Conservation (phyloP, 176 grass and related monocot genomes). For the Luzula sylvatica region DNA sequence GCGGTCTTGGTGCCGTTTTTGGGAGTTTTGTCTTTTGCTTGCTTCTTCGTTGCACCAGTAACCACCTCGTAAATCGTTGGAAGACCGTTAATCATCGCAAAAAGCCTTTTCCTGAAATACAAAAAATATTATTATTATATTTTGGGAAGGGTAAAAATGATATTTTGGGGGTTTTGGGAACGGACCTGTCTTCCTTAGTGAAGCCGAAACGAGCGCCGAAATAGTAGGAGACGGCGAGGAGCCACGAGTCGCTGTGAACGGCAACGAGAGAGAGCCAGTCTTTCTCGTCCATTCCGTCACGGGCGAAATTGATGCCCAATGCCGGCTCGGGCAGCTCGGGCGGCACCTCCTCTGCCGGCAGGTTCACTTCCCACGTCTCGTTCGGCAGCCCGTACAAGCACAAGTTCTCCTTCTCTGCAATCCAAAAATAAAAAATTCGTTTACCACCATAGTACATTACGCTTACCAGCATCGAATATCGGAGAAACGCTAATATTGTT, state of each 20-base stretch:
- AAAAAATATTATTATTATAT: background rate
- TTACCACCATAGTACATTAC: too few species aligned
- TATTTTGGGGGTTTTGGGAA: too few species aligned
- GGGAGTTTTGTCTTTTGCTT: conserved; percentile 61
- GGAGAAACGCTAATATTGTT: too few species aligned
- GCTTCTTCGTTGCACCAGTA: conserved; percentile 74
- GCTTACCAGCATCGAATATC: too few species aligned
- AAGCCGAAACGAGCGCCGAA: conserved; percentile 95
- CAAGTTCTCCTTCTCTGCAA: conserved; percentile 89
- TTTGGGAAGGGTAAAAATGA: background rate
- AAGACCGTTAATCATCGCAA: conserved; percentile 90
- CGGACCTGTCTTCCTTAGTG: conserved; percentile 79
- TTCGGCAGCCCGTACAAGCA: conserved; percentile 92
- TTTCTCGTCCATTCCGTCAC: conserved; percentile 92
- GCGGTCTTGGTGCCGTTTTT: conserved; percentile 73
- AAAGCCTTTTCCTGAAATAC: conserved; percentile 75
- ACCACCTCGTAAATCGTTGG: conserved; percentile 97
- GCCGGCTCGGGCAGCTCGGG: conserved; percentile 95
- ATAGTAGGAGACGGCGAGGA: conserved; percentile 74
- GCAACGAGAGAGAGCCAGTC: conserved; percentile 89
- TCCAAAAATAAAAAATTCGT: background rate
- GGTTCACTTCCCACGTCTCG: conserved; percentile 94
- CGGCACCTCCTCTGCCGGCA: conserved; percentile 88
- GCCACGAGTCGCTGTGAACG: conserved; percentile 84
- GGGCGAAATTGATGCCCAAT: conserved; percentile 93